Evolutionary conservation across 345 rosid species (phyloP), one percentile per base, ranked within the genome.

Genomic region (Gossypium arboreum): DNA sequence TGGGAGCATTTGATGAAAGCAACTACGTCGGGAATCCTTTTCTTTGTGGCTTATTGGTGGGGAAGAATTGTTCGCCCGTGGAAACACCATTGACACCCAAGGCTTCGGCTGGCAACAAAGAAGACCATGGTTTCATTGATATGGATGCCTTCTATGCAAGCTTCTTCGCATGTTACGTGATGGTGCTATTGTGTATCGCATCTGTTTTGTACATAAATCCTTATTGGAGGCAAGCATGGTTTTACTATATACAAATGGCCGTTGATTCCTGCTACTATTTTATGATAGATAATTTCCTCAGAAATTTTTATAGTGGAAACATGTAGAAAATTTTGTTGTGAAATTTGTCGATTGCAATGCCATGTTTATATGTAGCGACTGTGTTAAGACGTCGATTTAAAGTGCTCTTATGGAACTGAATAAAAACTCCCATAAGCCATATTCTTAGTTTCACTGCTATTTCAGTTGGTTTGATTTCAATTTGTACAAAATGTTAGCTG

Each of bases 11-110:
- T 24, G 68, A 51, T 0, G 11, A 25, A 17, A 71, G 15, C 10
- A 79, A 80, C 11, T 79, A 77, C 6, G 8, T 22, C 20, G 80
- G 73, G 0, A 79, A 84, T 29, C 73, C 73, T 59, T 29, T 75
- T 12, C 76, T 84, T 2, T 84, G 82, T 60, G 85, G 87, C 7
- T n/a, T 17, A 2, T 83, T 81, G n/a, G 51, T 78, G 41, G 12
- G 4, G 4, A 80, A 51, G 4, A 34, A 12, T 11, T 79, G 70
- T 18, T 4, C 22, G 0, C 2, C 9, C 2, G 0, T 2, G 0
- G 4, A 1, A 41, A 41, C 67, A 44, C 3, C 67, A 34, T 4
- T 34, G 5, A 29, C 34, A 29, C 34, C 5, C 0, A 54, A 3
- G 6, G 34, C 61, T 18, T 20, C 60, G 0, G 2, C 12, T 50